These are phyloP conservation scores for Osmozyma mogii DNA, from an alignment of 805 yeast genomes.

Conservation along the genomic window DNA sequence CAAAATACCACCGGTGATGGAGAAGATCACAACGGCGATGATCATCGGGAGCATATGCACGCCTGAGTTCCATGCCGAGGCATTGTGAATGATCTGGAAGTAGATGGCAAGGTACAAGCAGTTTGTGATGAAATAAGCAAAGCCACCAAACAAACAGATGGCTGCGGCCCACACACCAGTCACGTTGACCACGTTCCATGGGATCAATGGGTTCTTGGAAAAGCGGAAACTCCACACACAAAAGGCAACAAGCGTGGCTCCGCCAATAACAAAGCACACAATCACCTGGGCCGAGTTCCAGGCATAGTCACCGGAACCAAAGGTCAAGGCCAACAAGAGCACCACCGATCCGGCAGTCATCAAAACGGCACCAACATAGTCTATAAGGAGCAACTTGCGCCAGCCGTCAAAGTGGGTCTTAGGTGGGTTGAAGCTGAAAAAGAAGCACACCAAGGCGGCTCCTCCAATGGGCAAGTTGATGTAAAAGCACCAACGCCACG, in stretches of 20 bases:
- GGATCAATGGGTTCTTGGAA: conserved; percentile 13
- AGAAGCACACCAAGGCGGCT: conserved; percentile 12
- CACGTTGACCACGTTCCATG: conserved; percentile 10
- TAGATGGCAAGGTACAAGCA: conserved; percentile 33
- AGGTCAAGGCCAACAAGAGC: conserved; percentile 17
- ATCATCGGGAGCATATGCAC: conserved; percentile 37
- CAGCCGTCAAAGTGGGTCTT: conserved; percentile 5
- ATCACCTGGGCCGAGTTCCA: conserved; percentile 20
- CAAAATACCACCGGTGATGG: conserved; percentile 30
- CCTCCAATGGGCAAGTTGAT: conserved; percentile 20
- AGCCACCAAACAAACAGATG: conserved; percentile 8
- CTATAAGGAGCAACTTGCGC: conserved; percentile 12
- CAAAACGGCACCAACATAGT: conserved; percentile 15
- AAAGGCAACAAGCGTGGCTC: conserved; percentile 10
- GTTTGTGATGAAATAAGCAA: conserved; percentile 14
- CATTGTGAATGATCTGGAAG: conserved; percentile 40
- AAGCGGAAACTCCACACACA: conserved; percentile 14
- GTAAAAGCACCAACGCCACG: conserved; percentile 24
- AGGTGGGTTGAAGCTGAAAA: conserved; percentile 16
- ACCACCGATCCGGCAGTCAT: conserved; percentile 15
- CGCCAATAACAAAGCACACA: conserved; percentile 17
- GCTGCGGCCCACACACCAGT: conserved; percentile 11
- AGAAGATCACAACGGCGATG: conserved; percentile 28
- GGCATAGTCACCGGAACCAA: conserved; percentile 13
- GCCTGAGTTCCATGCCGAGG: conserved; percentile 39